Percentiles rank a stretch among this genome's conserved stretches.
phyloP scores from a whole-genome alignment of 805 yeast species.

The Debaryomyces castellii region DNA sequence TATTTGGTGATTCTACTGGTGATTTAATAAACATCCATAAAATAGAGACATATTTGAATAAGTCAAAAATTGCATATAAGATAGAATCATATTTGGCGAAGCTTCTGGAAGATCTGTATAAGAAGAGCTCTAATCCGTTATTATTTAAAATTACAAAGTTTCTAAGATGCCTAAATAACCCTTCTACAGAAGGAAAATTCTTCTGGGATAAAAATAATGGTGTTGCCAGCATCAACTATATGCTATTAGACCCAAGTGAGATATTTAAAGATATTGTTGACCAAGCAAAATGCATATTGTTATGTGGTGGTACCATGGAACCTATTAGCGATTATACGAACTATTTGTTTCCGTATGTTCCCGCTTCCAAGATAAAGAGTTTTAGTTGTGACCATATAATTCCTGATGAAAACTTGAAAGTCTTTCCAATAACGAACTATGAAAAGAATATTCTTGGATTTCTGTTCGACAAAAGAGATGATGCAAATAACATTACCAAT shows the following conservation, averaged over 20 bases:
- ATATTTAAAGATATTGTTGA: conserved; percentile 65
- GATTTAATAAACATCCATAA: conserved; percentile 72
- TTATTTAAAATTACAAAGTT: conserved; percentile 68
- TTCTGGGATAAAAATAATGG: conserved; percentile 53
- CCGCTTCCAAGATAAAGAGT: conserved; percentile 38
- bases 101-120: conserved; percentile 7
- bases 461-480: conserved; percentile 63
- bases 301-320: conserved; percentile 97
- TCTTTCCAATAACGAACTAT: conserved; percentile 46
- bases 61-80: conserved; percentile 79
- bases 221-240: conserved; percentile 52
- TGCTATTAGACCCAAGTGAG: conserved; percentile 77
- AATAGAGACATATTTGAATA: conserved; percentile 59
- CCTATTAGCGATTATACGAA: conserved; percentile 72
- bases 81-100: conserved; percentile 66
- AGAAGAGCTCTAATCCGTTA: conserved; percentile 47
- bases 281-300: conserved; percentile 63
- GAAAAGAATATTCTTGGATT: conserved; percentile 49
- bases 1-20: conserved; percentile 60
- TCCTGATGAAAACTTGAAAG: conserved; percentile 65
- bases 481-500: conserved; percentile 40
- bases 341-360: conserved; percentile 60
- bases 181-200: conserved; percentile 75
- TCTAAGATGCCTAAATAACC: conserved; percentile 63
- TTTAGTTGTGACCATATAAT: conserved; percentile 85